Evolutionary conservation across 768 basidiomycete species (phyloP).

Genomic region (Macrolepiota dolichaula): DNA sequence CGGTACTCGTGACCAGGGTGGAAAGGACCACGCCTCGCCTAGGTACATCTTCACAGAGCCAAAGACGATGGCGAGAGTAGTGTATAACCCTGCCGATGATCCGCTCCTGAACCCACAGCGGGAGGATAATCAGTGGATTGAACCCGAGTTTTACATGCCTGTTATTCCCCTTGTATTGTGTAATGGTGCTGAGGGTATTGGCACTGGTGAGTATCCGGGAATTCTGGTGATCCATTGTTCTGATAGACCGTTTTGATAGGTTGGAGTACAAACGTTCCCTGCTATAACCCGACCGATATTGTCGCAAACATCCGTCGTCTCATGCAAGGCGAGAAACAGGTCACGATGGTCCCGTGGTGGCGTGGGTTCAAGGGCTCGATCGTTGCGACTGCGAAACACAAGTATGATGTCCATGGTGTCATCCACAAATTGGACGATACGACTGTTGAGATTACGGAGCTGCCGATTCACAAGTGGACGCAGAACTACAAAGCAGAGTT

Average conservation of each 20-base stretch:
- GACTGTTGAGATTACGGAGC: conserved; percentile 93
- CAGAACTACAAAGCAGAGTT: conserved; percentile 88
- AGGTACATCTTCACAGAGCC: conserved; percentile 94
- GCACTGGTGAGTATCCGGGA: conserved; percentile 62
- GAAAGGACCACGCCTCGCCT: conserved; percentile 94
- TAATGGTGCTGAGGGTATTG: conserved; percentile 97
- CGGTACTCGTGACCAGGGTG: conserved; percentile 90
- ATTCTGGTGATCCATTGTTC: background rate
- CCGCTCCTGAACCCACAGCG: conserved; percentile 77
- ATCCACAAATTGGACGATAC: conserved; percentile 75
- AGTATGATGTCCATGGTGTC: conserved; percentile 77
- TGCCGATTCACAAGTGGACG: conserved; percentile 96
- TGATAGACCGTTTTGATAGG: conserved; percentile 39
- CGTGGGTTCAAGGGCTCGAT: conserved; percentile 91
- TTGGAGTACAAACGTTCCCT: conserved; percentile 93
- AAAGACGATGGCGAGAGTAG: conserved; percentile 63
- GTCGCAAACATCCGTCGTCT: conserved; percentile 82
- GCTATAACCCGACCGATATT: conserved; percentile 90
- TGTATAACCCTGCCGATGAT: conserved; percentile 86
- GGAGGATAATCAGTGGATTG: conserved; percentile 84
- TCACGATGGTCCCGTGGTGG: conserved; percentile 96
- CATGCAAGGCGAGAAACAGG: conserved; percentile 81
- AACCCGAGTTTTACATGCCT: conserved; percentile 95
- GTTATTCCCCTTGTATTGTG: conserved; percentile 83
- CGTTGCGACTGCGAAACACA: conserved; percentile 77